Conservation (phyloP, 1,284 basidiomycete species). For the Coriolopsis trogii region DNA sequence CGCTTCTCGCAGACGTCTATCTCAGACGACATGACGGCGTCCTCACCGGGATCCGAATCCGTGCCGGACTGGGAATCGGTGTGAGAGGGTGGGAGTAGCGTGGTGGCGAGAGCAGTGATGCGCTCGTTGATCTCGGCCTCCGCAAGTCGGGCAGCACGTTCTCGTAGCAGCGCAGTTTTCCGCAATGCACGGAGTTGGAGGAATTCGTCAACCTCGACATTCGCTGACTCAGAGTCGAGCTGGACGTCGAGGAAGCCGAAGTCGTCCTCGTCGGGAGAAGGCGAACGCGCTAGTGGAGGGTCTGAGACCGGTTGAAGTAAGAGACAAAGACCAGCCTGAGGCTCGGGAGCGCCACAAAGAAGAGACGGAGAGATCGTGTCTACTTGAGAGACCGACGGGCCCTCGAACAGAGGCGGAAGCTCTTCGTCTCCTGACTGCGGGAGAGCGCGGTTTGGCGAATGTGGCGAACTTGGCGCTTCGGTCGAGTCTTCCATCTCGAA, state of each 20-base stretch:
- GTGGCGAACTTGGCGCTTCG: conserved; percentile 16
- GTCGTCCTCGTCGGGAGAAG: conserved; percentile 49
- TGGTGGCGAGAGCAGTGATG: conserved; percentile 26
- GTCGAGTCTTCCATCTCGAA: conserved; percentile 13
- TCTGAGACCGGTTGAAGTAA: conserved; percentile 28
- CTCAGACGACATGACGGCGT: conserved; percentile 4
- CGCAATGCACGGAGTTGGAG: conserved; percentile 40
- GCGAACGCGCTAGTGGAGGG: conserved; percentile 44
- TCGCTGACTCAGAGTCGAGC: conserved; percentile 42
- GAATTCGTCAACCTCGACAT: conserved; percentile 33
- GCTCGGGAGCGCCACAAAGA: conserved; percentile 19
- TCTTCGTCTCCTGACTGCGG: conserved; percentile 19
- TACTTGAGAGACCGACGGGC: conserved; percentile 4
- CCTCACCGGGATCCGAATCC: conserved; percentile 2
- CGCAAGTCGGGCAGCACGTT: conserved; percentile 41
- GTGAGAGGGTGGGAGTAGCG: conserved; percentile 26
- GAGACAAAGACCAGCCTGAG: conserved; percentile 27
- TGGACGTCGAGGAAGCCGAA: conserved; percentile 36
- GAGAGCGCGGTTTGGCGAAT: conserved; percentile 18
- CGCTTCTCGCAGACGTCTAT: conserved; percentile 28
- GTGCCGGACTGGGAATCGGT: neutral
- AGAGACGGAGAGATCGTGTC: conserved; percentile 23
- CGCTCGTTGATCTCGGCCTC: conserved; percentile 39
- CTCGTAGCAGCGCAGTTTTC: conserved; percentile 41
- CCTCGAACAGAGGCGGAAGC: neutral